Percentiles rank a stretch among this genome's conserved stretches.
phyloP scores from a whole-genome alignment of 1,284 basidiomycete species.

The Ganoderma lucidum region DNA sequence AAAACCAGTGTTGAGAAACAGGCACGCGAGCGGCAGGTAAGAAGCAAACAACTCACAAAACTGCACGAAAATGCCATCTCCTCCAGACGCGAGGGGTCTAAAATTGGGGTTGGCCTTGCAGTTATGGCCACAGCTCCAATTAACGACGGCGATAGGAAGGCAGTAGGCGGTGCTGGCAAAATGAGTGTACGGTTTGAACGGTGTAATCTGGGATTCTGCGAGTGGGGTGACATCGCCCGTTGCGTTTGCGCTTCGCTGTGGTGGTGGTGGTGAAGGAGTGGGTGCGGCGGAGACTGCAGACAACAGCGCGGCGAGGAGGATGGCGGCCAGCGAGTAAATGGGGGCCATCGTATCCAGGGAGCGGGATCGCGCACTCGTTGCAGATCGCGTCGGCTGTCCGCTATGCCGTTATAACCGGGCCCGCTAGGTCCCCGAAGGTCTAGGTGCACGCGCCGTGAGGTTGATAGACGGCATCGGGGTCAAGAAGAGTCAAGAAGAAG shows the following conservation, averaged over 20 bases:
- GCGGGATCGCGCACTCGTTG: not conserved
- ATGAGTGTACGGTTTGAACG: slow-evolving; percentile 49
- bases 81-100: slow-evolving; percentile 64
- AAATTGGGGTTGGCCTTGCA: slow-evolving; percentile 60
- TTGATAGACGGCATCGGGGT: not conserved
- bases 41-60: slow-evolving; percentile 47
- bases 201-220: slow-evolving; percentile 39
- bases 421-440: not conserved
- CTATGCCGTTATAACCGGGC: not conserved
- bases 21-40: slow-evolving; percentile 30
- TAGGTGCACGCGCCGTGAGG: not conserved
- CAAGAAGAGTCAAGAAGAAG: slow-evolving; percentile 1
- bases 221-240: slow-evolving; percentile 39
- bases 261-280: not conserved
- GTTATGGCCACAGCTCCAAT: slow-evolving; percentile 46
- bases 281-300: slow-evolving; percentile 26
- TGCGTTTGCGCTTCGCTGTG: not conserved
- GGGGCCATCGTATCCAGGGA: not conserved
- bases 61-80: slow-evolving; percentile 59
- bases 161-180: slow-evolving; percentile 48
- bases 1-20: slow-evolving; percentile 29
- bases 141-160: slow-evolving; percentile 38
- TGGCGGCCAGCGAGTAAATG: not conserved
- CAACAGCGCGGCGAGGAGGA: not conserved
- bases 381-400: not conserved